Evolutionary conservation across 805 yeast species (phyloP), one percentile per base, ranked within the genome.

Genomic region (Myxozyma sirexii): DNA sequence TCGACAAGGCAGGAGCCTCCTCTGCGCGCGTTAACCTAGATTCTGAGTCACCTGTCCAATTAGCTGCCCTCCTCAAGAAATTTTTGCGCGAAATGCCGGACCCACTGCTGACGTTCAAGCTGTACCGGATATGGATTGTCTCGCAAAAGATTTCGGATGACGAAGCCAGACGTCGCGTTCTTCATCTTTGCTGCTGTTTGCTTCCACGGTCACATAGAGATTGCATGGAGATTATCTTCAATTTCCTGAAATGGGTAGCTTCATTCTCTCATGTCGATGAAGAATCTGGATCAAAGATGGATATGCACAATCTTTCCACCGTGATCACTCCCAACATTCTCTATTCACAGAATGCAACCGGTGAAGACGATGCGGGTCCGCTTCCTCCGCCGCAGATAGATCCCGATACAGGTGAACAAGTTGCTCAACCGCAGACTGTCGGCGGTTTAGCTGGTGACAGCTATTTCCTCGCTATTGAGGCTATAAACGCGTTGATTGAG

Each of bases 251-350:
- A 73, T 94, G 98, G 98, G 93, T 92, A 1, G 90, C 98, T 0
- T 89, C 98, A 1, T 94, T 94, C 75, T 88, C 97, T 1, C 92
- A 90, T 67, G 84, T 92, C 62, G 97, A 91, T 69, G 96, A 90
- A 68, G 92, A 88, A 66, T 83, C 84, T 23, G 94, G 94, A 0
- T 90, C 97, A 2, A 94, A 93, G 76, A 94, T 94, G 99, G 97
- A 93, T 71, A 83, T 88, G 35, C 96, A 91, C 71, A 94, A 94
- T 72, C 79, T 94, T 64, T 96, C 99, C 1, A 94, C 98, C 0
- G 99, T 94, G 1, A 80, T 94, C 51, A 88, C 97, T 0, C 99
- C 99, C 1, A 94, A 92, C 69, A 85, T 94, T 46, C 77, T 96
- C 42, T 87, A 86, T 67, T 74, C 86, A 1, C 49, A 23, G 15